Percentiles rank a stretch among this genome's conserved stretches.
Conservation (phyloP, 2,329 filamentous ascomycete genomes). For the Calonectria crousiana region DNA sequence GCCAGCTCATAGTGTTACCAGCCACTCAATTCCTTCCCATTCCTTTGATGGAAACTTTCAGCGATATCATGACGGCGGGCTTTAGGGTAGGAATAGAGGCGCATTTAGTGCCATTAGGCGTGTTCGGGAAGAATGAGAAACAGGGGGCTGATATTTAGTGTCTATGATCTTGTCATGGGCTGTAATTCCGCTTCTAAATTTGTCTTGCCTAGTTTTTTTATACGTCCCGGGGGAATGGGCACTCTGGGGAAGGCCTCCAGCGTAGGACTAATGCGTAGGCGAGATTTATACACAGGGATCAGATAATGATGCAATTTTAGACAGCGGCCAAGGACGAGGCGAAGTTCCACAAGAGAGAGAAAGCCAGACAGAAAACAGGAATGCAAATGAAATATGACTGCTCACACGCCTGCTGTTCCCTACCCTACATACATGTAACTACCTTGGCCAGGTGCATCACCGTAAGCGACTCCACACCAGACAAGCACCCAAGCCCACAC, state of each 20-base stretch:
- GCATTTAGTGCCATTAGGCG: neutral
- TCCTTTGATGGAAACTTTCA: neutral
- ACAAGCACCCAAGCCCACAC: neutral
- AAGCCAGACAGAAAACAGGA: neutral
- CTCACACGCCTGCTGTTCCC: neutral
- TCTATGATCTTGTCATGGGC: neutral
- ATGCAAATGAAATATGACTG: neutral
- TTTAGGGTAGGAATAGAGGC: constrained; percentile 5
- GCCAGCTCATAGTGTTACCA: too few species aligned
- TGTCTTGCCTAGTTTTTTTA: neutral
- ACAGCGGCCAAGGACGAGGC: neutral
- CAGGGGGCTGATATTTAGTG: neutral
- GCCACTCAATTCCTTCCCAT: neutral
- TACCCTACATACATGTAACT: neutral
- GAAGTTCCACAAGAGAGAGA: neutral
- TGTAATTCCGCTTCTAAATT: constrained; percentile 3
- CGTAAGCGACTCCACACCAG: constrained; percentile 11
- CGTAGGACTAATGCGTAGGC: neutral
- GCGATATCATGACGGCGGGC: neutral
- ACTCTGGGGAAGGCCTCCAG: neutral
- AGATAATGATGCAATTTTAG: neutral
- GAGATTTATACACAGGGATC: neutral
- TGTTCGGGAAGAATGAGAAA: constrained; percentile 11
- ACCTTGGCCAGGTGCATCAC: constrained; percentile 1
- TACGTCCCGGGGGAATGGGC: neutral